These are phyloP conservation scores for Mucor racemosus DNA, from an alignment of 371 early-diverging fungal species.

Conservation along the genomic window DNA sequence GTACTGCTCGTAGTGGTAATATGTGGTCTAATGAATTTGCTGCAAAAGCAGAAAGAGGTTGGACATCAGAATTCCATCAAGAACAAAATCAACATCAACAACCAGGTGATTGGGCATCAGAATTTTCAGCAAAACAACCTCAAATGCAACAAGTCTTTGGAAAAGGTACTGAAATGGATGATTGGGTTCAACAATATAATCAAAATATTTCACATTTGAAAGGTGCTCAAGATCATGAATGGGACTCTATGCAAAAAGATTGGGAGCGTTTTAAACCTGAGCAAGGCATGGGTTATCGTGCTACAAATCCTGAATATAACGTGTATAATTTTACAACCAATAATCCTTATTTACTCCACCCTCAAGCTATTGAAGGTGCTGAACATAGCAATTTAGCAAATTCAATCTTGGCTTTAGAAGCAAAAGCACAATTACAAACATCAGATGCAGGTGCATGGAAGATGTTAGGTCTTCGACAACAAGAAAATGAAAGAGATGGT, in stretches of 20 bases:
- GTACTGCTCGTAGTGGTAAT: constrained; percentile 17
- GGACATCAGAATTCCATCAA: constrained; percentile 55
- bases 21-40: constrained; percentile 37
- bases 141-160: constrained; percentile 66
- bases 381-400: constrained; percentile 75
- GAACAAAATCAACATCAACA: constrained; percentile 31
- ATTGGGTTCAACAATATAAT: constrained; percentile 77
- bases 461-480: constrained; percentile 81
- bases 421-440: constrained; percentile 83
- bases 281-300: constrained; percentile 60
- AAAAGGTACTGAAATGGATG: constrained; percentile 39
- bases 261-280: constrained; percentile 58
- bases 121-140: constrained; percentile 43
- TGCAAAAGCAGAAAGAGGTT: constrained; percentile 42
- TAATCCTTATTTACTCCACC: constrained; percentile 76
- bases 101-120: constrained; percentile 58
- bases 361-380: constrained; percentile 46
- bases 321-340: constrained; percentile 77
- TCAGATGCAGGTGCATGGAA: constrained; percentile 84
- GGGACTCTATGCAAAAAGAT: constrained; percentile 79
- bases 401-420: constrained; percentile 90
- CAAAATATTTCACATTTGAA: constrained; percentile 72
- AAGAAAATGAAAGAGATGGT: constrained; percentile 91
- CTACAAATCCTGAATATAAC: constrained; percentile 68
- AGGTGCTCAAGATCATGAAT: constrained; percentile 72